A percentile compares a stretch with the other conserved stretches of the same genome.
Conservation (phyloP, 2,329 filamentous ascomycete genomes). For the Dothiorella sarmentorum region DNA sequence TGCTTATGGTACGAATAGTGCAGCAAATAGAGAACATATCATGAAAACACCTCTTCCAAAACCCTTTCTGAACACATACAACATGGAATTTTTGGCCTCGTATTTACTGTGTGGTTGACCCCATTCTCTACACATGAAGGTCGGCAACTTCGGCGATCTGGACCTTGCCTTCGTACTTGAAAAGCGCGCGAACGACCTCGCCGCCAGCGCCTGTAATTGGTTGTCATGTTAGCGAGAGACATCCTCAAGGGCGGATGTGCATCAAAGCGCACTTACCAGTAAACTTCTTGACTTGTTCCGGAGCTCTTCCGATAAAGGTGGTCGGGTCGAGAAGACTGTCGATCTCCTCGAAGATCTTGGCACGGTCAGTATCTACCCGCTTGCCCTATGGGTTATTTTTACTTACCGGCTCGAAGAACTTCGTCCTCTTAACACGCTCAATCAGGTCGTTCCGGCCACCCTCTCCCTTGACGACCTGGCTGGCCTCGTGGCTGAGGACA, state of each 20-base stretch:
- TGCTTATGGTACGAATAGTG: neutral
- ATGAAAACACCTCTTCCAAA: neutral
- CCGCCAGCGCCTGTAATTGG: neutral
- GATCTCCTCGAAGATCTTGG: conserved; percentile 58
- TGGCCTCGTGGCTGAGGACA: conserved; percentile 75
- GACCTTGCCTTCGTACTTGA: conserved; percentile 10
- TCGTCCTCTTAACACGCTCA: conserved; percentile 66
- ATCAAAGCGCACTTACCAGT: neutral
- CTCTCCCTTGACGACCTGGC: conserved; percentile 65
- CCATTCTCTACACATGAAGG: conserved; percentile 12
- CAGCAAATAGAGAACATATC: neutral
- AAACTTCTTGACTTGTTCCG: conserved; percentile 54
- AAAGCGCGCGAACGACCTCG: conserved; percentile 15
- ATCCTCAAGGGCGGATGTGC: neutral
- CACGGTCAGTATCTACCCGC: neutral
- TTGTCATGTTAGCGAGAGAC: neutral
- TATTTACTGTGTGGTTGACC: neutral
- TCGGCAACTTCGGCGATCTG: conserved; percentile 12
- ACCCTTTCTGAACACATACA: neutral
- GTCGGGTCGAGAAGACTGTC: conserved; percentile 64
- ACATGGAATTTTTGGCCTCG: neutral
- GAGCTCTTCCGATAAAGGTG: conserved; percentile 55
- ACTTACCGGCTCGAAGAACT: conserved; percentile 65
- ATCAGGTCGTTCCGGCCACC: conserved; percentile 79
- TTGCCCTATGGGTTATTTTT: neutral